Conservation (phyloP, 169 alveolate genomes). For the Plasmodium inui region DNA sequence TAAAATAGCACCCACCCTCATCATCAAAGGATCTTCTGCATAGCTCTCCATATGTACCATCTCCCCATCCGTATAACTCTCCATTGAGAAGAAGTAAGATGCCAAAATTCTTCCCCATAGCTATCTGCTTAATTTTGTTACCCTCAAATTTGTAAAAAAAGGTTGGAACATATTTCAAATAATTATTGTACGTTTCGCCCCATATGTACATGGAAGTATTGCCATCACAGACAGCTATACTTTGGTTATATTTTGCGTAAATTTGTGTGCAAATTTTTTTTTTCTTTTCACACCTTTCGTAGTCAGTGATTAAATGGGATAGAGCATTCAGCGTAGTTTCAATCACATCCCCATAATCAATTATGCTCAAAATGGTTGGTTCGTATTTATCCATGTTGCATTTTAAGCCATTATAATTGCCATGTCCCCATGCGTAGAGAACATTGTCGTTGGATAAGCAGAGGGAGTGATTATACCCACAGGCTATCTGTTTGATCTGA, state of each 20-base stretch:
- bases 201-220: slow-evolving; percentile 80
- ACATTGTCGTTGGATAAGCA: slow-evolving; percentile 64
- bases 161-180: slow-evolving; percentile 78
- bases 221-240: slow-evolving; percentile 80
- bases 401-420: slow-evolving; percentile 83
- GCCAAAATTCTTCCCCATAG: slow-evolving; percentile 83
- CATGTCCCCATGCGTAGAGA: slow-evolving; percentile 84
- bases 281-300: slow-evolving; percentile 54
- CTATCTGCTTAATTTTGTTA: slow-evolving; percentile 79
- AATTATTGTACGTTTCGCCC: slow-evolving; percentile 84
- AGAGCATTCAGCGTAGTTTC: slow-evolving; percentile 63
- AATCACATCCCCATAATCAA: slow-evolving; percentile 72
- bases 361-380: slow-evolving; percentile 55
- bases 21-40: slow-evolving; percentile 36
- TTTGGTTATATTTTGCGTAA: slow-evolving; percentile 78
- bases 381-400: slow-evolving; percentile 51
- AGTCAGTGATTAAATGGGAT: slow-evolving; percentile 62
- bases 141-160: slow-evolving; percentile 78
- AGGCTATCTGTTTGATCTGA: slow-evolving; percentile 77
- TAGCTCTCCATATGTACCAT: slow-evolving; percentile 86
- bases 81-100: slow-evolving; percentile 79
- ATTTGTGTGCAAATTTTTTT: slow-evolving; percentile 74
- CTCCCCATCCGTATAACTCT: slow-evolving; percentile 84
- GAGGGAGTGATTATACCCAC: slow-evolving; percentile 82
- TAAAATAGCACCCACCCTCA: slow-evolving; percentile 68